phyloP scores from a whole-genome alignment of 2,329 filamentous ascomycete genomes.

The Phyllosticta citrichinensis region DNA sequence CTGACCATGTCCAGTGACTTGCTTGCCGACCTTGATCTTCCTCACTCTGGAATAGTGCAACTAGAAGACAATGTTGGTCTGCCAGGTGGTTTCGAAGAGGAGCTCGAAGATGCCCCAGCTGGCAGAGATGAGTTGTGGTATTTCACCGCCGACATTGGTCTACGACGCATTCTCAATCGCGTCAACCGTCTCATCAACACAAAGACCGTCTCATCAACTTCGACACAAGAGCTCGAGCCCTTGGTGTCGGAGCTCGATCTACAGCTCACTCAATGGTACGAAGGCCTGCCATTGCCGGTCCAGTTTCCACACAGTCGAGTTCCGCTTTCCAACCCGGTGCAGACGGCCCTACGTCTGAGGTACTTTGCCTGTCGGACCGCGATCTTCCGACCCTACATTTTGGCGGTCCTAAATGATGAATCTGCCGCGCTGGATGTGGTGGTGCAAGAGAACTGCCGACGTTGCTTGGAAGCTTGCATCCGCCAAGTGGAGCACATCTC shows the following conservation, averaged over 20 bases:
- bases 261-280: constrained; percentile 78
- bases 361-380: constrained; percentile 83
- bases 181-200: constrained; percentile 74
- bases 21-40: constrained; percentile 67
- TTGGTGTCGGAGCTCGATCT: constrained; percentile 73
- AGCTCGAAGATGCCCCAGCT: constrained; percentile 51
- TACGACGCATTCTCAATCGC: constrained; percentile 65
- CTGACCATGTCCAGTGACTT: constrained; percentile 43
- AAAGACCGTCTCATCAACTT: constrained; percentile 51
- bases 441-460: constrained; percentile 68
- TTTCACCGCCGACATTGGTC: constrained; percentile 71
- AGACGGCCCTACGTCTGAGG: constrained; percentile 66
- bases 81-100: constrained; percentile 63
- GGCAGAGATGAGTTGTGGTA: constrained; percentile 77
- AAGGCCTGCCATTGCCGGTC: constrained; percentile 61
- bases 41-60: constrained; percentile 72
- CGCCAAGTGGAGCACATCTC: constrained; percentile 70
- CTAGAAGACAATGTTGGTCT: constrained; percentile 73
- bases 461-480: constrained; percentile 71
- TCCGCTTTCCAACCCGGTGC: constrained; percentile 60
- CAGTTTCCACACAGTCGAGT: constrained; percentile 66
- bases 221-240: constrained; percentile 63
- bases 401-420: constrained; percentile 70
- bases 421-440: constrained; percentile 59
- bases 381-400: constrained; percentile 74